Evolutionary conservation across 352 stramenopile species (phyloP), one percentile per base, ranked within the genome.

Genomic region (Globisporangium takayamanum): DNA sequence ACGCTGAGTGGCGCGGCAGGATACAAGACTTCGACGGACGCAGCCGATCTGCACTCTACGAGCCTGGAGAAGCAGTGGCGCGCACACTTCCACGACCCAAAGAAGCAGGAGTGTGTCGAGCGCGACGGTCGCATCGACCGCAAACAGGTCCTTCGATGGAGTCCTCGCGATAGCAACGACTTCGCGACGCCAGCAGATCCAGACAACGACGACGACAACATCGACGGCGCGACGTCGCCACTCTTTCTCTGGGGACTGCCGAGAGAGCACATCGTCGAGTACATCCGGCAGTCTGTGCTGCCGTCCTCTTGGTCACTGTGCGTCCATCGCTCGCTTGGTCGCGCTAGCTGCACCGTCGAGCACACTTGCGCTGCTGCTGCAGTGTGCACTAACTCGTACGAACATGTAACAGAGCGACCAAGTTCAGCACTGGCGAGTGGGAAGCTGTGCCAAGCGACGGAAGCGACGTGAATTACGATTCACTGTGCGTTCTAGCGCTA

Each of bases 251-350:
- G 83, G 83, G 77, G 77, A 0, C 59, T 90, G 48, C 80, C 83
- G 33, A 68, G 78, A 22, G 80, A 90, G 47, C 76, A 90, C 51
- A 83, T 89, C 49, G 63, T 90, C 46, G 78, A 88, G 36, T 92
- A 84, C 61, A 89, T 92, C 53, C 76, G 78, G 5, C 83, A 89
- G 60, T 88, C 83, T 0, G 68, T 92, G 37, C 72, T 89, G 55
- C 80, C 80, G 14, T 65, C 73, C n/a, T 76, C 73, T 18, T 89
- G 77, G 74, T 66, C 64, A 49, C 79, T 68, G 83, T 92, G 66
- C 44, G 64, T 61, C 1, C n/a, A n/a, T n/a, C 25, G 26, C 33
- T 39, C 10, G 14, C 25, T 20, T 48, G 44, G 12, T 5, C n/a
- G 48, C 15, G 5, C 1, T 0, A 10, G 1, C 15, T 53, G 3